Percentiles rank a stretch among this genome's conserved stretches.
These are phyloP conservation scores for Gremmenia infestans DNA, from an alignment of 2,329 filamentous ascomycete species.

Conservation along the genomic window DNA sequence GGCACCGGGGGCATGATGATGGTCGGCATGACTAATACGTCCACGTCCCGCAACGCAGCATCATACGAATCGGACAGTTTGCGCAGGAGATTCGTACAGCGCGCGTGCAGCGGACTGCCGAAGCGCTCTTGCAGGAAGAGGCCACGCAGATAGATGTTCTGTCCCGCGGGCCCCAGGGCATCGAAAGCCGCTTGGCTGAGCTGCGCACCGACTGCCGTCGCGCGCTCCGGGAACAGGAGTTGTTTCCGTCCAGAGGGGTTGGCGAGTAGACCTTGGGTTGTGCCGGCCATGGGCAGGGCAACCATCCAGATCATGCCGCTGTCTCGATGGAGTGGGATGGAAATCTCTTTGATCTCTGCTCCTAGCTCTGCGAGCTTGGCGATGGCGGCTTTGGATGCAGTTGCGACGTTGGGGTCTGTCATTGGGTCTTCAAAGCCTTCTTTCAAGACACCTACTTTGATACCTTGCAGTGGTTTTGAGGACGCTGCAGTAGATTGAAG, in stretches of 20 bases:
- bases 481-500: slow-evolving; percentile 6
- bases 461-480: slow-evolving; percentile 23
- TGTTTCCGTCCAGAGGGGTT: slow-evolving; percentile 43
- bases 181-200: slow-evolving; percentile 49
- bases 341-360: slow-evolving; percentile 47
- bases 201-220: slow-evolving; percentile 34
- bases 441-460: slow-evolving; percentile 39
- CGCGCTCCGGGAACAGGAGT: slow-evolving; percentile 34
- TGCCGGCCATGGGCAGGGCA: slow-evolving; percentile 41
- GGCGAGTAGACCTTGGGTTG: slow-evolving; percentile 37
- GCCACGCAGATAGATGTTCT: slow-evolving; percentile 50
- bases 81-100: slow-evolving; percentile 44
- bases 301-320: slow-evolving; percentile 48
- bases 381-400: slow-evolving; percentile 38
- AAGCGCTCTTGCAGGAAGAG: slow-evolving; percentile 41
- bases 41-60: slow-evolving; percentile 34
- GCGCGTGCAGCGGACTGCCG: slow-evolving; percentile 42
- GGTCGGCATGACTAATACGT: slow-evolving; percentile 47
- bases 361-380: slow-evolving; percentile 40
- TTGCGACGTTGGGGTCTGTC: slow-evolving; percentile 36
- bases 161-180: slow-evolving; percentile 46
- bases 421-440: slow-evolving; percentile 42
- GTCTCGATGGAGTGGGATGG: slow-evolving; percentile 47
- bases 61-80: slow-evolving; percentile 46
- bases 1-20: slow-evolving; percentile 39